These are phyloP conservation scores for Tetrahymena thermophila DNA, from an alignment of 73 alveolate species.

Conservation along the genomic window DNA sequence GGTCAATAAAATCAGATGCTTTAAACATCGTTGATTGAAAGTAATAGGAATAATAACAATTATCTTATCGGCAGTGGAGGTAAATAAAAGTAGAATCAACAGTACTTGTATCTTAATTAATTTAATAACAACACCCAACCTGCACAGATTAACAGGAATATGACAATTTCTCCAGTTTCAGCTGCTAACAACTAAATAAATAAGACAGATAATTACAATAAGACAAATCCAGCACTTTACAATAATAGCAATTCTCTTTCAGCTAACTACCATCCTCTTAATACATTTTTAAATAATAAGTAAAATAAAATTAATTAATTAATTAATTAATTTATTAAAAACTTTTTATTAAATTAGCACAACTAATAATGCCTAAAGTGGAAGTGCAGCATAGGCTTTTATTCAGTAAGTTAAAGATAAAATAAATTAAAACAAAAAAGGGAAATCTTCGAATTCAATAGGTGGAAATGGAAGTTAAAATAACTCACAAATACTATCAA, in stretches of 20 bases:
- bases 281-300: background rate
- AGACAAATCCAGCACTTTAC: background rate
- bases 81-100: background rate
- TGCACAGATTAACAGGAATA: background rate
- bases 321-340: background rate
- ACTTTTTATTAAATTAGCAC: background rate
- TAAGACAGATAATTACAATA: background rate
- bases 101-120: background rate
- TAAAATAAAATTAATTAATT: background rate
- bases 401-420: background rate
- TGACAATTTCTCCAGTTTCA: background rate
- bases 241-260: background rate
- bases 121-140: background rate
- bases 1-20: background rate
- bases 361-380: background rate
- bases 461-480: background rate
- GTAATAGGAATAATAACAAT: background rate
- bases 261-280: background rate
- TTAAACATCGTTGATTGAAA: background rate
- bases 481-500: background rate
- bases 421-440: background rate
- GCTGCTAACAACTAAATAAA: background rate
- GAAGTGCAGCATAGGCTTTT: background rate
- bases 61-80: background rate
- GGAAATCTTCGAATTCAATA: background rate